Conservation (phyloP, 1,284 basidiomycete genomes). For the Heliocybe sulcata region DNA sequence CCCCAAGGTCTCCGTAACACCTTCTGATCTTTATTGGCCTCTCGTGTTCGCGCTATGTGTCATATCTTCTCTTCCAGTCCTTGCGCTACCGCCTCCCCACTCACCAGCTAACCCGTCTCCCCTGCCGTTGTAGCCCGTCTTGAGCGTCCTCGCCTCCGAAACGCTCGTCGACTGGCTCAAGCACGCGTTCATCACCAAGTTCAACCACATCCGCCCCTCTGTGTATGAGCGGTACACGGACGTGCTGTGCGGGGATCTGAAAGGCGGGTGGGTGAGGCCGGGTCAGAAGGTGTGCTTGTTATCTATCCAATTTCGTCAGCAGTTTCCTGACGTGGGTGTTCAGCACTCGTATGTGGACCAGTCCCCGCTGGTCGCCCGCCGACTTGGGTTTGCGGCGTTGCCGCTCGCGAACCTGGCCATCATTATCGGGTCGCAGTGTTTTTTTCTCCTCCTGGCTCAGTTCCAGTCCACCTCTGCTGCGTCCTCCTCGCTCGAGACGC, state of each 20-base stretch:
- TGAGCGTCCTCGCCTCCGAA: constrained; percentile 89
- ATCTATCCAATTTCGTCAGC: no score
- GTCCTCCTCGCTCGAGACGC: constrained; percentile 8
- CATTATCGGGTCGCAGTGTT: constrained; percentile 80
- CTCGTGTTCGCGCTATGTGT: no score
- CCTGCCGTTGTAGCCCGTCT: constrained; percentile 89
- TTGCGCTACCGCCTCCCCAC: no score
- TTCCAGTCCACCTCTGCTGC: constrained; percentile 18
- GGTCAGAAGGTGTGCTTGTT: constrained; percentile 43
- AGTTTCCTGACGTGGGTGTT: constrained; percentile 5
- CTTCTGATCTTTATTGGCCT: no score
- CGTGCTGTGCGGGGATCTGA: constrained; percentile 90
- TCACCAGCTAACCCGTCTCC: neutral
- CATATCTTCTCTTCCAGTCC: no score
- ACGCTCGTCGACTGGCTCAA: constrained; percentile 98
- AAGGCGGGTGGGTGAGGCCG: constrained; percentile 66
- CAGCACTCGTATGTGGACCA: constrained; percentile 92
- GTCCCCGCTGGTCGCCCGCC: constrained; percentile 88
- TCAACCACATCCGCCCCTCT: constrained; percentile 90
- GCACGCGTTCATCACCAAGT: constrained; percentile 99
- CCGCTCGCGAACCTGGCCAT: constrained; percentile 91
- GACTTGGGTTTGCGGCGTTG: constrained; percentile 90
- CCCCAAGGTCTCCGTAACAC: no score
- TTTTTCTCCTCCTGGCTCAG: constrained; percentile 50
- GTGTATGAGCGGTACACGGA: constrained; percentile 97